phyloP scores from a whole-genome alignment of 768 basidiomycete genomes.

The Suillus alpinus region DNA sequence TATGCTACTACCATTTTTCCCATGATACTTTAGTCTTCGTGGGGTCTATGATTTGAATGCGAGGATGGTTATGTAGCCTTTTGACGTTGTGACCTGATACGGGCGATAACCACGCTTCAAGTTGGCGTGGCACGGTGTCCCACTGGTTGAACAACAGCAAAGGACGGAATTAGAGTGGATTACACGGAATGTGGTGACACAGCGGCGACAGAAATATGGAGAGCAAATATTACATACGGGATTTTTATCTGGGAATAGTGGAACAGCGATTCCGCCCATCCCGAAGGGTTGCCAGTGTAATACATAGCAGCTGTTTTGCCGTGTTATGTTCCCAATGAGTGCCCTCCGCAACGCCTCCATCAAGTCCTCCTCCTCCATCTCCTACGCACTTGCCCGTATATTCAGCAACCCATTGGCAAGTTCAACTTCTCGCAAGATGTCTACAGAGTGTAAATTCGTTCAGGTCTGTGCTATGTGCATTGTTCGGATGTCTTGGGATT shows the following conservation, averaged over 20 bases:
- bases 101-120: not conserved
- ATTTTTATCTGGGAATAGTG: not conserved
- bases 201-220: conserved; percentile 1
- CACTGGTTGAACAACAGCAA: not conserved
- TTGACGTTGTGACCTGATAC: not conserved
- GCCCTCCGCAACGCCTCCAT: conserved; percentile 10
- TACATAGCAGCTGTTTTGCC: conserved; percentile 16
- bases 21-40: not conserved
- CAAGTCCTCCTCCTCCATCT: conserved; percentile 1
- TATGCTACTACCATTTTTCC: not conserved
- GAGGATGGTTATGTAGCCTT: not conserved
- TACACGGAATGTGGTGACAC: not conserved
- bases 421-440: conserved; percentile 12
- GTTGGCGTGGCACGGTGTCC: not conserved
- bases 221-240: not conserved
- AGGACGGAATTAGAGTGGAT: conserved; percentile 14
- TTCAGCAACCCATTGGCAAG: not conserved
- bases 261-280: conserved; percentile 3
- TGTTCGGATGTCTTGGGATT: not conserved
- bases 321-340: conserved; percentile 13
- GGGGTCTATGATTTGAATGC: not conserved
- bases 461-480: conserved; percentile 13
- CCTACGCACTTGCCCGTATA: not conserved
- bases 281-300: conserved; percentile 2
- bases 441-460: conserved; percentile 17